A percentile compares a stretch with the other conserved stretches of the same genome.
Conservation (phyloP, 176 grass and related monocot genomes). For the Cenchrus americanus region DNA sequence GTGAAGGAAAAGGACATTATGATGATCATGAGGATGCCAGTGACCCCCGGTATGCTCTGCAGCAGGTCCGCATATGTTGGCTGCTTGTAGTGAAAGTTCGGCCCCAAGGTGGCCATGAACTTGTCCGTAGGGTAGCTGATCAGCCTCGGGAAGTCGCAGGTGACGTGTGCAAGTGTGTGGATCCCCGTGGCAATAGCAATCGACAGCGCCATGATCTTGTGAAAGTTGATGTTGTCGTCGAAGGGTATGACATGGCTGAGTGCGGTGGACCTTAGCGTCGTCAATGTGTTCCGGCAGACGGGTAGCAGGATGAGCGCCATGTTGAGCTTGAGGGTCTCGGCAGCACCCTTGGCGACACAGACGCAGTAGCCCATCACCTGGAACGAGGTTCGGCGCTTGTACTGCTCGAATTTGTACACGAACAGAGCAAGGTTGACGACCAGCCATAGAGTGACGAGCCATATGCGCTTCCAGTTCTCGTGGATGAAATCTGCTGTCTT, state of each 20-base stretch:
- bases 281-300: constrained; percentile 93
- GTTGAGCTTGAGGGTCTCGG: constrained; percentile 92
- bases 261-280: constrained; percentile 71
- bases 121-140: constrained; percentile 64
- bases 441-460: constrained; percentile 81
- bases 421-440: constrained; percentile 62
- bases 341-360: constrained; percentile 90
- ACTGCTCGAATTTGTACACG: constrained; percentile 88
- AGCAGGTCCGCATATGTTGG: constrained; percentile 79
- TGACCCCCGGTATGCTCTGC: constrained; percentile 71
- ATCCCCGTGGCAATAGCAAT: constrained; percentile 70
- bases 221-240: constrained; percentile 99
- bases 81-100: constrained; percentile 72
- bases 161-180: constrained; percentile 78
- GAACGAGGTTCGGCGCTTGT: constrained; percentile 67
- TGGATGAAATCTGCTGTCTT: constrained; percentile 76
- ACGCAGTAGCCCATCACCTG: constrained; percentile 98
- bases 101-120: constrained; percentile 67
- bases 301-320: constrained; percentile 98
- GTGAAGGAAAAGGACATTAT: constrained; percentile 98
- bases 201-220: constrained; percentile 72
- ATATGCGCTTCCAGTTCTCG: constrained; percentile 97
- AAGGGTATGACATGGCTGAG: constrained; percentile 78
- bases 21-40: constrained; percentile 92
- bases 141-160: constrained; percentile 92